Conservation (phyloP, 352 stramenopile genomes). For the Phytophthora constricta region DNA sequence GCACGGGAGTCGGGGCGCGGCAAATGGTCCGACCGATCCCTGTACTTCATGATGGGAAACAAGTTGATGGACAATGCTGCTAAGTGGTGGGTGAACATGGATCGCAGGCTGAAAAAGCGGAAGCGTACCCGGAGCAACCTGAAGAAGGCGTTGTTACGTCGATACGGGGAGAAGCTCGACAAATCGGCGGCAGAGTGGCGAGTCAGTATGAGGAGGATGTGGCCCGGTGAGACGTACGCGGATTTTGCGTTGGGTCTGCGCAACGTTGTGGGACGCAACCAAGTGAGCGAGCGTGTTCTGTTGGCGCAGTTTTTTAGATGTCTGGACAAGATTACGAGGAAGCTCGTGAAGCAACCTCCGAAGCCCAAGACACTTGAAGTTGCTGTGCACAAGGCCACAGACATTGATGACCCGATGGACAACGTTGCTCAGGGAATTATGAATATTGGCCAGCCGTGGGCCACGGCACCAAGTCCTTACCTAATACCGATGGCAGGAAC, state of each 20-base stretch:
- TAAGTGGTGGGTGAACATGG: neutral
- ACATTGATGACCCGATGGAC: conserved; percentile 3
- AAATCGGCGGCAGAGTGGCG: neutral
- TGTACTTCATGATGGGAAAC: neutral
- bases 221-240: conserved; percentile 83
- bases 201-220: conserved; percentile 69
- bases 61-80: neutral
- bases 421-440: neutral
- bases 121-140: conserved; percentile 1
- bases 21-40: neutral
- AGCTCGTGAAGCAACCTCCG: neutral
- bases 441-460: neutral
- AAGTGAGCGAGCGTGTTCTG: neutral
- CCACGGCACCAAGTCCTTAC: neutral
- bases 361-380: neutral
- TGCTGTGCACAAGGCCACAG: neutral
- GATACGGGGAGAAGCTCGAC: neutral
- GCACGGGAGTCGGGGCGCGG: neutral
- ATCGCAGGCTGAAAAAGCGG: neutral
- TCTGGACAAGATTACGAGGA: neutral
- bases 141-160: conserved; percentile 2
- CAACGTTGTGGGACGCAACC: neutral
- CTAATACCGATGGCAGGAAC: neutral
- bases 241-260: neutral
- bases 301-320: neutral